Evolutionary conservation across 768 basidiomycete species (phyloP), one percentile per base, ranked within the genome.

Genomic region (Phallus indusiatus): DNA sequence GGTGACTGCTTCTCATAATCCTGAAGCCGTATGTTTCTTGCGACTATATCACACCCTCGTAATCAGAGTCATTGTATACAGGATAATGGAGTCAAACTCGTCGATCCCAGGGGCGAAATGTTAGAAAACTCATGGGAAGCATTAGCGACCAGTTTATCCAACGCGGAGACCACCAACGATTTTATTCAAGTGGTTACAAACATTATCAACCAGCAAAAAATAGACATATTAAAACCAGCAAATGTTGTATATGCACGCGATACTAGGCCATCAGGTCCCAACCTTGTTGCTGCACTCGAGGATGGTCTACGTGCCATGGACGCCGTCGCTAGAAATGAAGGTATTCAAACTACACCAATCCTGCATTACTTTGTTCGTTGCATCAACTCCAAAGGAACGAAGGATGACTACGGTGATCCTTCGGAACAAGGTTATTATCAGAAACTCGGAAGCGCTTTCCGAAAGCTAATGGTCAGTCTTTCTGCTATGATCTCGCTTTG

Each of bases 1-100:
- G 96, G 86, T 99, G 69, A 99, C 96, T 37, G 96, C 96, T 1
- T 95, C 93, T n/a, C 96, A 99, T 73, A 99, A 99, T 70, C 95
- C 96, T n/a, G 94, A 94, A 69, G 80, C 83, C 68, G 94, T 94
- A 67, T 64, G 81, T 47, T 24, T 61, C n/a, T 52, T 54, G 1
- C 28, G 21, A 56, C 46, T 52, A 61, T 62, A 21, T 20, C 51
- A 56, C 16, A 12, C 42, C 6, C 11, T 18, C n/a, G 37, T 7
- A 12, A n/a, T 50, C 34, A 46, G 6, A 47, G 17, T 34, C 20
- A 22, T 9, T 18, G 11, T 49, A 51, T 59, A 8, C 67, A 96
- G 93, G 96, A 99, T 71, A 99, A 99, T 70, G 96, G 96, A 28
- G 96, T 97, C 63, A 99, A 99, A 73, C 81, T 99, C 42, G 93